Evolutionary conservation across 1,284 basidiomycete genomes (phyloP).

Genomic region (Rhodotorula glutinis): DNA sequence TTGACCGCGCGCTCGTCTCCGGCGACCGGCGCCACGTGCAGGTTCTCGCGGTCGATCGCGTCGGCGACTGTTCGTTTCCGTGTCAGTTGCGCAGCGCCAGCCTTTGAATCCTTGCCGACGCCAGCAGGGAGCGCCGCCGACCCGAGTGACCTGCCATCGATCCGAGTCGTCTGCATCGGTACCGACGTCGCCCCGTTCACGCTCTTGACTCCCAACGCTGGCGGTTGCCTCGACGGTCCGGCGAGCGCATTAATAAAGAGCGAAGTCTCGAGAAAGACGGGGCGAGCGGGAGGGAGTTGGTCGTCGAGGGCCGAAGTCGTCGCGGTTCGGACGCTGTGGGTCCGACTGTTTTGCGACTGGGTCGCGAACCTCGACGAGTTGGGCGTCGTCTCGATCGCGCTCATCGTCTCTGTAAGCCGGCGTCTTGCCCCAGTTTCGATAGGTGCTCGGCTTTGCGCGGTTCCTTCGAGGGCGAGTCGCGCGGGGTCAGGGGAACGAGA

Average conservation of each 20-base stretch:
- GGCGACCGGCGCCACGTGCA: conserved; percentile 8
- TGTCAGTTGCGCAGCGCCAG: neutral
- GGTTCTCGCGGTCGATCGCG: neutral
- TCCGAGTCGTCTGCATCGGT: conserved; percentile 1
- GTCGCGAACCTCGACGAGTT: neutral
- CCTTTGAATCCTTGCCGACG: too few species aligned
- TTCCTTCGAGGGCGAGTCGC: neutral
- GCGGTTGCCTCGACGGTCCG: neutral
- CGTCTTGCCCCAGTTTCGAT: too few species aligned
- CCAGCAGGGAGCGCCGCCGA: too few species aligned
- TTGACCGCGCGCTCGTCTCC: too few species aligned
- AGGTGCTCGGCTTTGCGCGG: too few species aligned
- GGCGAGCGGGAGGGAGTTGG: conserved; percentile 13
- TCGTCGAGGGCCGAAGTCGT: neutral
- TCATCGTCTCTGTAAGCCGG: neutral
- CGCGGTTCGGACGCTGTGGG: conserved; percentile 18
- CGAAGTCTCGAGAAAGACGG: conserved; percentile 16
- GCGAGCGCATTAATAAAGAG: conserved; percentile 20
- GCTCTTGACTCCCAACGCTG: neutral
- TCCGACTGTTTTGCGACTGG: conserved; percentile 21
- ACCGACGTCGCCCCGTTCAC: neutral
- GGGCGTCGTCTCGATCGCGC: conserved; percentile 14
- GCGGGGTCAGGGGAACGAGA: neutral
- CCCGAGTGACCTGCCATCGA: neutral
- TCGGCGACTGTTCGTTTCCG: conserved; percentile 13